phyloP scores from a whole-genome alignment of 192 early-diverging fungal genomes.

The Backusella sp. region DNA sequence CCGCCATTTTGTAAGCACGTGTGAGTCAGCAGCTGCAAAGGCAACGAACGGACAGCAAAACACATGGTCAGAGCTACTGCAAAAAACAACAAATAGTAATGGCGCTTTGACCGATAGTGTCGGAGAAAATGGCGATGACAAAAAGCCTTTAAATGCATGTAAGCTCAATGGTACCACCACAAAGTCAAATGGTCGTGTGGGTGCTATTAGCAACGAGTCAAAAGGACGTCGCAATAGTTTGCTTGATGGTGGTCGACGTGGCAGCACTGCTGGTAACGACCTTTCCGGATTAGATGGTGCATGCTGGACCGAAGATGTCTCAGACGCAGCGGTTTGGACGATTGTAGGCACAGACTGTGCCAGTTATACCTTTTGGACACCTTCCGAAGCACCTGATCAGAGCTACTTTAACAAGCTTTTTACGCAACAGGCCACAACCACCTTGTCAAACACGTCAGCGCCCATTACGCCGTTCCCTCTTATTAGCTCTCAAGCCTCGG shows the following conservation, averaged over 20 bases:
- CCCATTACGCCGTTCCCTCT: conserved; percentile 33
- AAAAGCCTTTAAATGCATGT: conserved; percentile 16
- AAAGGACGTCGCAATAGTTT: conserved; percentile 20
- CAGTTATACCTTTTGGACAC: conserved; percentile 55
- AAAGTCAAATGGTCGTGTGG: conserved; percentile 20
- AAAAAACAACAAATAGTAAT: conserved; percentile 14
- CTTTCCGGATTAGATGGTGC: conserved; percentile 29
- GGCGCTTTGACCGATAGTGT: background rate
- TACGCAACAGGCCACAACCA: background rate
- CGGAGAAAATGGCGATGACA: conserved; percentile 3
- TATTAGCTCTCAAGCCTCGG: background rate
- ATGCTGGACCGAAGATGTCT: conserved; percentile 74
- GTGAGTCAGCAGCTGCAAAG: background rate
- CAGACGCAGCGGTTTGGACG: conserved; percentile 89
- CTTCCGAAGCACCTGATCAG: conserved; percentile 22
- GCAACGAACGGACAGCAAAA: background rate
- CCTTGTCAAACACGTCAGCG: background rate
- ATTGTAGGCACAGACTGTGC: conserved; percentile 79
- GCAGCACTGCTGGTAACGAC: background rate
- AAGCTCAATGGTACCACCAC: background rate
- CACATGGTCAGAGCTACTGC: conserved; percentile 1
- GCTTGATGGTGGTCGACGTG: background rate
- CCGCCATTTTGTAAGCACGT: conserved; percentile 27
- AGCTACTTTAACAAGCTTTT: background rate
- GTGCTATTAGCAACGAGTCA: conserved; percentile 24